Percentiles rank a stretch among this genome's conserved stretches.
phyloP scores from a whole-genome alignment of 202 grass and related monocot species.

The Carex sylvatica region DNA sequence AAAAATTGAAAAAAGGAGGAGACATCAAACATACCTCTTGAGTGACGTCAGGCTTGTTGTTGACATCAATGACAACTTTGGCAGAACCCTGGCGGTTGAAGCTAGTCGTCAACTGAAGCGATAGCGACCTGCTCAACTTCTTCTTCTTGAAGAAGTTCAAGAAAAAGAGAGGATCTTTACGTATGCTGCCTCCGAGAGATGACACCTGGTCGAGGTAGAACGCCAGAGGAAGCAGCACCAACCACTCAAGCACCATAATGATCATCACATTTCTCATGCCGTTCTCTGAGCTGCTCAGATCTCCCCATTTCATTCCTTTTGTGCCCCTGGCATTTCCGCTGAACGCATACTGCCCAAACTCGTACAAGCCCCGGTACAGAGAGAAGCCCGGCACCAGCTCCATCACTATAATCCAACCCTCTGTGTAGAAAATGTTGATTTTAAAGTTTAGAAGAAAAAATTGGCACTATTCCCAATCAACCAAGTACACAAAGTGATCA shows the following conservation, averaged over 20 bases:
- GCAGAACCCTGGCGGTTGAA: slow-evolving; percentile 30
- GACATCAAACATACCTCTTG: slow-evolving; percentile 58
- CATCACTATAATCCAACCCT: slow-evolving; percentile 68
- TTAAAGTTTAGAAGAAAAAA: background rate
- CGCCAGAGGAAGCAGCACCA: slow-evolving; percentile 51
- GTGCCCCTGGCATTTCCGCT: slow-evolving; percentile 46
- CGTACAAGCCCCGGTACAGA: slow-evolving; percentile 66
- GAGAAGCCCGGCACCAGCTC: slow-evolving; percentile 89
- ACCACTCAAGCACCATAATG: slow-evolving; percentile 75
- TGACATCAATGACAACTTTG: slow-evolving; percentile 46
- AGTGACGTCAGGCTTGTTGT: slow-evolving; percentile 45
- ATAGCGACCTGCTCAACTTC: slow-evolving; percentile 39
- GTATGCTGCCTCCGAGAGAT: slow-evolving; percentile 32
- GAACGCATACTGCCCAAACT: slow-evolving; percentile 62
- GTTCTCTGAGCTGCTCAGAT: slow-evolving; percentile 47
- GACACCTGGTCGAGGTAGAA: slow-evolving; percentile 66
- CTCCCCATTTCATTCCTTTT: slow-evolving; percentile 58
- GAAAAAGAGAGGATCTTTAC: slow-evolving; percentile 48
- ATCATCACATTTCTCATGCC: slow-evolving; percentile 66
- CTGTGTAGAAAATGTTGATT: slow-evolving; percentile 33
- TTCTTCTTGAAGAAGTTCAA: slow-evolving; percentile 50
- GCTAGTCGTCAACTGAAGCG: slow-evolving; percentile 22
- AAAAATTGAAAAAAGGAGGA: background rate
- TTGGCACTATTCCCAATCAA: background rate
- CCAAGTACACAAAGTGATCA: background rate